Evolutionary conservation across 225 moss, liverwort and hornwort species (phyloP).

Genomic region (Pseudisothecium myosuroides): DNA sequence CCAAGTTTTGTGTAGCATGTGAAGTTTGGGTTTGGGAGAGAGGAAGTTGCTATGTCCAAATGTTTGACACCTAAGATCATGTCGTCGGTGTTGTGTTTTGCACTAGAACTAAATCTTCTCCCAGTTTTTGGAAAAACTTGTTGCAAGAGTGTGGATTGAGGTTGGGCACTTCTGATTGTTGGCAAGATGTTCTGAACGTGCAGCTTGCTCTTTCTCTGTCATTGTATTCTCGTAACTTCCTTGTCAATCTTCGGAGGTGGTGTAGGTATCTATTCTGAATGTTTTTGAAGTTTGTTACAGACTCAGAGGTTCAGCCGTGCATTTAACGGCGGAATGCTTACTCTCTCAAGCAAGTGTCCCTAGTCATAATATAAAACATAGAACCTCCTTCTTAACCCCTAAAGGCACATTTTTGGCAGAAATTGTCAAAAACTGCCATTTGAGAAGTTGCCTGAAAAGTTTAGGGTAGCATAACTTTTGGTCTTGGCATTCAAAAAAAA

Average conservation of each 20-base stretch:
- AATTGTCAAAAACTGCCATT: neutral
- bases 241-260: neutral
- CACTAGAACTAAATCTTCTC: no score
- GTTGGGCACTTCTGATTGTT: no score
- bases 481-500: neutral
- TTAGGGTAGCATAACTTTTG: accelerated
- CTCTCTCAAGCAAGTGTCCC: neutral
- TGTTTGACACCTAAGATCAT: neutral
- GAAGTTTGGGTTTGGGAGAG: neutral
- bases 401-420: neutral
- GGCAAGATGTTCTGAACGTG: neutral
- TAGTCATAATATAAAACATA: no score
- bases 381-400: neutral
- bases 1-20: neutral
- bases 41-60: neutral
- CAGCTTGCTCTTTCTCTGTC: neutral
- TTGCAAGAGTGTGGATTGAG: neutral
- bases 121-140: neutral
- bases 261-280: neutral
- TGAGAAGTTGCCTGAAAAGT: neutral
- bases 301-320: neutral
- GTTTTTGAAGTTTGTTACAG: neutral
- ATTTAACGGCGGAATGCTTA: no score
- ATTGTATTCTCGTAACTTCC: neutral
- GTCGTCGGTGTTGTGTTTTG: no score